phyloP scores from a whole-genome alignment of 805 yeast genomes.

The Metschnikowia similis region DNA sequence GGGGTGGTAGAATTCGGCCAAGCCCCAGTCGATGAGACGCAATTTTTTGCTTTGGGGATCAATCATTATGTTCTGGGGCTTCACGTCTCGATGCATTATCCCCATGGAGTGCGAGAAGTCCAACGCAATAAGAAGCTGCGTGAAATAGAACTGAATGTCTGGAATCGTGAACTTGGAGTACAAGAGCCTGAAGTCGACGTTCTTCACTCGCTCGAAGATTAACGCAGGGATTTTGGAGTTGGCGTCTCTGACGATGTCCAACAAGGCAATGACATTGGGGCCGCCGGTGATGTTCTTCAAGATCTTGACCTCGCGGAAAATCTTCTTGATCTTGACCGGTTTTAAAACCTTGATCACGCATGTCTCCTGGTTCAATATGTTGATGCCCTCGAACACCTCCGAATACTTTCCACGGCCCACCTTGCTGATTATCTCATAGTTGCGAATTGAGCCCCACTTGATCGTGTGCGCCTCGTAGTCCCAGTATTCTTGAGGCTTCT shows the following conservation, averaged over 20 bases:
- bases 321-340: slow-evolving; percentile 90
- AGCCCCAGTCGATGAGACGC: slow-evolving; percentile 91
- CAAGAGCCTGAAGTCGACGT: slow-evolving; percentile 74
- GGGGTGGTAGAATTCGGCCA: slow-evolving; percentile 90
- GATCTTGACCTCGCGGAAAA: slow-evolving; percentile 83
- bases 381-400: slow-evolving; percentile 88
- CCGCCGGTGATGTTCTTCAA: slow-evolving; percentile 82
- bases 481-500: slow-evolving; percentile 73
- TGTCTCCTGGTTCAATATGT: slow-evolving; percentile 53
- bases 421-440: slow-evolving; percentile 75
- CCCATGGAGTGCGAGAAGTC: slow-evolving; percentile 94
- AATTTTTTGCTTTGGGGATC: slow-evolving; percentile 69
- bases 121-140: slow-evolving; percentile 73
- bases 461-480: slow-evolving; percentile 66
- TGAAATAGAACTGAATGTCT: slow-evolving; percentile 81
- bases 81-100: slow-evolving; percentile 92
- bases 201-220: slow-evolving; percentile 78
- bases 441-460: slow-evolving; percentile 38
- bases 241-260: slow-evolving; percentile 80
- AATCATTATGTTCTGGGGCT: slow-evolving; percentile 94
- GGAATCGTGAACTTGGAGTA: slow-evolving; percentile 72
- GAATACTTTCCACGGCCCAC: slow-evolving; percentile 93
- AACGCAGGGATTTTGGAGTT: slow-evolving; percentile 80
- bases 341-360: slow-evolving; percentile 87
- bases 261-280: slow-evolving; percentile 70